Conservation (phyloP, 1,139 yeast genomes). For the Debaryomyces psychrophilus region DNA sequence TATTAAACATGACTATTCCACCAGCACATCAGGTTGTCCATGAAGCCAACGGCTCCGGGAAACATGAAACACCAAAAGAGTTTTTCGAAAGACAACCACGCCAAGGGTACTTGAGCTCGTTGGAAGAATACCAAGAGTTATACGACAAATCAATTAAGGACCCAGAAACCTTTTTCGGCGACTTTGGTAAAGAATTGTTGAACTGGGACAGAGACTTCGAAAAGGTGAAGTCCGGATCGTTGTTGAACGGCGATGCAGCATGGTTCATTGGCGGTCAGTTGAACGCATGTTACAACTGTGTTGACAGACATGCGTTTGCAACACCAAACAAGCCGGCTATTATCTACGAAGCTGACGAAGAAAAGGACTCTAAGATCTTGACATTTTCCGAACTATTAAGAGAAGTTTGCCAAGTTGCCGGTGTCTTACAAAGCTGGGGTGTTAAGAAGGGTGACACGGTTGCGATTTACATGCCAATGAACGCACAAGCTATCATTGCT, state of each 20-base stretch:
- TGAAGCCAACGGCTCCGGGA: conserved; percentile 72
- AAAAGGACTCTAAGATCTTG: conserved; percentile 67
- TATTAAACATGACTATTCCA: conserved; percentile 20
- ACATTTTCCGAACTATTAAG: conserved; percentile 86
- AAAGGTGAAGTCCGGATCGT: conserved; percentile 71
- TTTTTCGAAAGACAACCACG: conserved; percentile 76
- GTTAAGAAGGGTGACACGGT: conserved; percentile 93
- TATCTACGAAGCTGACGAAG: conserved; percentile 95
- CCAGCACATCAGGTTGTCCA: conserved; percentile 60
- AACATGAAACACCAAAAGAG: conserved; percentile 71
- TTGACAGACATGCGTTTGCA: conserved; percentile 89
- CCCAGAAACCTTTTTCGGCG: conserved; percentile 85
- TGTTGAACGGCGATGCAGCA: conserved; percentile 78
- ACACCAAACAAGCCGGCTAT: conserved; percentile 89
- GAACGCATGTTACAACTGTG: conserved; percentile 94
- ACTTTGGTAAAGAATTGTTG: conserved; percentile 75
- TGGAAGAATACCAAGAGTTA: conserved; percentile 74
- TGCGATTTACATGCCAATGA: conserved; percentile 96
- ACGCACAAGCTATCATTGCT: conserved; percentile 91
- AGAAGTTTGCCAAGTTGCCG: conserved; percentile 88
- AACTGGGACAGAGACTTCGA: conserved; percentile 85
- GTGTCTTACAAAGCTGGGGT: conserved; percentile 85
- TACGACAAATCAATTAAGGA: conserved; percentile 77
- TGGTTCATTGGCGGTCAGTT: conserved; percentile 95
- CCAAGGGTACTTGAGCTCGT: conserved; percentile 46